phyloP scores from a whole-genome alignment of 306 rosid genomes.

The Ormosia semicastrata region DNA sequence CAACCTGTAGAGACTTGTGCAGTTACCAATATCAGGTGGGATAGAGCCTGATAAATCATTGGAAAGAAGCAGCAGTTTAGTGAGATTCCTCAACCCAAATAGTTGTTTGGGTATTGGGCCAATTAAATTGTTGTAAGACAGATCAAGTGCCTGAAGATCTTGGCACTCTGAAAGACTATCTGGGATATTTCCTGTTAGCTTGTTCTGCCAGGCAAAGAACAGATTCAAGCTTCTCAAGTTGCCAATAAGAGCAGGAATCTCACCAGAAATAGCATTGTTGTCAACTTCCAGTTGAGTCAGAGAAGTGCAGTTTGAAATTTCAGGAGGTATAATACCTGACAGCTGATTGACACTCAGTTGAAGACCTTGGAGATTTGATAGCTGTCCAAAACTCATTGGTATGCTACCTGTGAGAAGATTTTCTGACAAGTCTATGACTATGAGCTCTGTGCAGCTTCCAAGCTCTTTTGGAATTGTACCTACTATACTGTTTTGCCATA shows the following conservation, averaged over 20 bases:
- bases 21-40: conserved; percentile 76
- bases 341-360: conserved; percentile 79
- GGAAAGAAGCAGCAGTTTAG: conserved; percentile 67
- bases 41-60: conserved; percentile 76
- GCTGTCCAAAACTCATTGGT: conserved; percentile 61
- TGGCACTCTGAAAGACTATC: conserved; percentile 63
- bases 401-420: conserved; percentile 74
- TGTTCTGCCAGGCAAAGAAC: conserved; percentile 78
- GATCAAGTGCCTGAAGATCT: conserved; percentile 72
- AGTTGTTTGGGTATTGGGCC: conserved; percentile 69
- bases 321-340: conserved; percentile 68
- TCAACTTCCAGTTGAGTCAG: conserved; percentile 71
- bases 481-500: conserved; percentile 74
- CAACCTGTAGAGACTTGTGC: conserved; percentile 68
- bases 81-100: conserved; percentile 59
- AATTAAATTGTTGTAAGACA: conserved; percentile 60
- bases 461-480: conserved; percentile 70
- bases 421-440: conserved; percentile 65
- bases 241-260: conserved; percentile 60
- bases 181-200: conserved; percentile 72
- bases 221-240: conserved; percentile 68
- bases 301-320: conserved; percentile 61
- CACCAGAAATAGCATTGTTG: conserved; percentile 76
- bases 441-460: conserved; percentile 63
- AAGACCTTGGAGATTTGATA: conserved; percentile 65